phyloP scores from a whole-genome alignment of 306 rosid genomes.

The Quercus variabilis region DNA sequence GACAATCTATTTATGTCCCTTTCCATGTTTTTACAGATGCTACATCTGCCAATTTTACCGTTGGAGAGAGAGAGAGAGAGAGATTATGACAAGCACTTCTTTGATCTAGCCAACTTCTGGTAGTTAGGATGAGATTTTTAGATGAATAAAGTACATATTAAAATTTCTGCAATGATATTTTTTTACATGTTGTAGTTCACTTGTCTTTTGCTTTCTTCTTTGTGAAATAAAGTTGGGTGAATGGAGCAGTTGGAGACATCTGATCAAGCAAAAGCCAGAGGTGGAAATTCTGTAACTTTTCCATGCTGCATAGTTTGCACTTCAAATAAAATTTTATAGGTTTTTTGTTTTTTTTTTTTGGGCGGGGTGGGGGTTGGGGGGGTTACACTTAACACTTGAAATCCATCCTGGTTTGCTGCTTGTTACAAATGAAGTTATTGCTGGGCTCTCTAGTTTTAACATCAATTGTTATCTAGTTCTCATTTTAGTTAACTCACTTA shows the following conservation, averaged over 20 bases:
- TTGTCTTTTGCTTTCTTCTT: slow-evolving; percentile 17
- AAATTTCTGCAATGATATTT: slow-evolving; percentile 3
- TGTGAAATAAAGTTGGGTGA: slow-evolving; percentile 86
- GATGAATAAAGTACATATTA: slow-evolving; percentile 6
- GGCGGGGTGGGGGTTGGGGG: too few relatives aligned
- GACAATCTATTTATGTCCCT: background rate
- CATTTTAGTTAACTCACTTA: background rate
- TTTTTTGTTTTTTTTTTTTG: too few relatives aligned
- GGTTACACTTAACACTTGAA: background rate
- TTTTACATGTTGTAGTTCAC: slow-evolving; percentile 12
- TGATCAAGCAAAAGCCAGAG: slow-evolving; percentile 74
- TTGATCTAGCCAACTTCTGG: background rate
- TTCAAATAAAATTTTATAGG: background rate
- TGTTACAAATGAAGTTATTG: background rate
- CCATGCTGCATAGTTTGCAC: background rate
- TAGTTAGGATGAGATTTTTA: background rate
- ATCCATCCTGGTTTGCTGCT: background rate
- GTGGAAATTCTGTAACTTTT: slow-evolving; percentile 75
- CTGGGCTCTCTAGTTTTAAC: background rate
- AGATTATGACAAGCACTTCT: background rate
- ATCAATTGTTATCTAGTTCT: background rate
- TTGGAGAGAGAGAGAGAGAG: background rate
- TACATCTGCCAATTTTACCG: background rate
- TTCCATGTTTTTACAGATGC: background rate
- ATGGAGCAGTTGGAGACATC: slow-evolving; percentile 93